Percentiles rank a stretch among this genome's conserved stretches.
These are phyloP conservation scores for Psilocybe azurescens DNA, from an alignment of 768 basidiomycete species.

Conservation along the genomic window DNA sequence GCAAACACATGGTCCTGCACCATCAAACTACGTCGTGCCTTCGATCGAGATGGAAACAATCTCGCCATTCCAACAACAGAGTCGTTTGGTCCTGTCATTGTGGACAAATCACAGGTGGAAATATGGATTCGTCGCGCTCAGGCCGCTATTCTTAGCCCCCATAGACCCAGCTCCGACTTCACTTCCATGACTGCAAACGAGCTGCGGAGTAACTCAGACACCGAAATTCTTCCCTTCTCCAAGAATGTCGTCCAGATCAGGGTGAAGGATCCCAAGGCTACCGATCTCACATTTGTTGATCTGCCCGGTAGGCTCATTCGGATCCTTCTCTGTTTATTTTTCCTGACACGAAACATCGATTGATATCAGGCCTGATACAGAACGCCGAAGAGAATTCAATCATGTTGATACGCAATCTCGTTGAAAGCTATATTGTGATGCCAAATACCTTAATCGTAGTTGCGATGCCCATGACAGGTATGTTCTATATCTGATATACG, in stretches of 20 bases:
- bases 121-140: slow-evolving; percentile 63
- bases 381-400: slow-evolving; percentile 24
- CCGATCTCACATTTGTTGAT: slow-evolving; percentile 59
- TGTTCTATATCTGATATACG: not conserved
- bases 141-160: slow-evolving; percentile 57
- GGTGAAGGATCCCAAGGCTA: slow-evolving; percentile 48
- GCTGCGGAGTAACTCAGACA: slow-evolving; percentile 7
- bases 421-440: slow-evolving; percentile 48
- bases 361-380: not conserved
- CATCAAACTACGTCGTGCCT: slow-evolving; percentile 38
- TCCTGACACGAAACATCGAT: not conserved
- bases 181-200: slow-evolving; percentile 29
- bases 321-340: slow-evolving; percentile 29
- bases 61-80: slow-evolving; percentile 16
- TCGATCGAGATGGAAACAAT: slow-evolving; percentile 26
- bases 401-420: slow-evolving; percentile 52
- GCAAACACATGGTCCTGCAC: slow-evolving; percentile 26
- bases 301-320: slow-evolving; percentile 50
- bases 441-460: slow-evolving; percentile 67
- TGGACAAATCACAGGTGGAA: slow-evolving; percentile 51
- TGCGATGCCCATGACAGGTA: slow-evolving; percentile 69
- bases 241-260: slow-evolving; percentile 54
- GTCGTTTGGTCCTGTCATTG: slow-evolving; percentile 48
- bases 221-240: slow-evolving; percentile 21
- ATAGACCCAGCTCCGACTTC: slow-evolving; percentile 31